Evolutionary conservation across 306 rosid species (phyloP), one percentile per base, ranked within the genome.

Genomic region (Clitoria ternatea): DNA sequence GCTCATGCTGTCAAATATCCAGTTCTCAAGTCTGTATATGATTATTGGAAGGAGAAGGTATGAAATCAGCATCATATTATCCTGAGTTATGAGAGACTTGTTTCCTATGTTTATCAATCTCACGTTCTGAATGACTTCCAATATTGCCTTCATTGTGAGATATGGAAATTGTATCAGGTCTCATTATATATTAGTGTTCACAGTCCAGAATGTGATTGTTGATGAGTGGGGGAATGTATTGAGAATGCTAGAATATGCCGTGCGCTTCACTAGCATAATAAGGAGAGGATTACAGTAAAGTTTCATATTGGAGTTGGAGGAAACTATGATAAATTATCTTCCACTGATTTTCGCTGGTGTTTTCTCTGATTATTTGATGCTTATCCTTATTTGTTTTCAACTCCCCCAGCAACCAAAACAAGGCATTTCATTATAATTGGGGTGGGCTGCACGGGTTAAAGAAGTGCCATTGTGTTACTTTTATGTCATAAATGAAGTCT

Each of bases 11-110:
- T 85, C 85, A 90, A 86, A 71, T 79, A 88, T 77, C 52, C 83
- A 20, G 43, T 88, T 60, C 36, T 93, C 69, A 86, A 75, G 83
- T 70, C 83, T 3, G 85, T 90, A 60, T 93, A 82, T 82, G 82
- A 81, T 61, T 90, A 93, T 72, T 93, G 98, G 98, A 93, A 78
- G 83, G 97, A 90, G 23, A 93, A 93, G 98, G 98, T 93, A 81
- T 27, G 78, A 11, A 33, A 9, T 74, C 50, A 42, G 52, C 50
- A 47, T 39, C 44, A 67, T 30, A 24, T 29, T 69, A 23, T 59
- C 37, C n/a, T n/a, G n/a, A 61, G 37, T 66, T 47, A 33, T 52
- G 42, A 70, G 18, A 65, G 73, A 19, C 69, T 60, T 52, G 53
- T 29, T 32, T 54, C 44, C 52, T 53, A 17, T 73, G 44, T 62